Base-by-base conservation (phyloP, 2,329 filamentous ascomycete genomes). In the Stemphylium vesicarium region DNA sequence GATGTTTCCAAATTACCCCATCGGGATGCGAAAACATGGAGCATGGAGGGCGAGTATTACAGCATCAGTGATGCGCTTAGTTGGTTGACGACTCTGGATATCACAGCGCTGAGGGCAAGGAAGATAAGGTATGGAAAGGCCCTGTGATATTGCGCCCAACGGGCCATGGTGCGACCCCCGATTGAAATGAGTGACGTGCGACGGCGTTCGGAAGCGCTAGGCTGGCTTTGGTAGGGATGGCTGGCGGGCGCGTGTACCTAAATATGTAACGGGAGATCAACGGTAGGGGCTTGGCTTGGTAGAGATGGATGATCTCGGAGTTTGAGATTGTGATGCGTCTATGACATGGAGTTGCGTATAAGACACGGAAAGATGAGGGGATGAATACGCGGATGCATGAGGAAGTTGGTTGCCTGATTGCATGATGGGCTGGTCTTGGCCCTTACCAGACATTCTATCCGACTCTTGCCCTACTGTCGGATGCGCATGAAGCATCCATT, bases 181-280 rank as follows among this genome's bases (percentile, higher is more conserved):
- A 42, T 40, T 20, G 5, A 9, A n/a, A 33, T 32, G 36, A 33
- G 11, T 39, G 35, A 20, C 36, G 20, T 24, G 29, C 24, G 18
- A 43, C 26, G 32, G 20, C 22, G 16, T 38, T 44, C 50, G 36
- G 45, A 47, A 26, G 36, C 50, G 42, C 42, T 47, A 39, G 33
- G 16, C 50, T 40, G 11, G 29, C 16, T 40, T 26, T 22, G 45
- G 36, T 24, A 26, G 50, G 45, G 15, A 32, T 33, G 42, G 31
- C 29, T 12, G 32, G 36, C 20, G 46, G 31, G 41, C 31, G 41
- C 26, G 15, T 47, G 33, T 44, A 22, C n/a, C n/a, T n/a, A n/a
- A n/a, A n/a, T n/a, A n/a, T n/a, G n/a, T 36, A 4, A 22, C 49
- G 50, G 50, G 42, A 52, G 42, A 47, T 47, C 50, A 38, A 47